Conservation (phyloP, 1,284 basidiomycete genomes). For the Austroboletus niveus region DNA sequence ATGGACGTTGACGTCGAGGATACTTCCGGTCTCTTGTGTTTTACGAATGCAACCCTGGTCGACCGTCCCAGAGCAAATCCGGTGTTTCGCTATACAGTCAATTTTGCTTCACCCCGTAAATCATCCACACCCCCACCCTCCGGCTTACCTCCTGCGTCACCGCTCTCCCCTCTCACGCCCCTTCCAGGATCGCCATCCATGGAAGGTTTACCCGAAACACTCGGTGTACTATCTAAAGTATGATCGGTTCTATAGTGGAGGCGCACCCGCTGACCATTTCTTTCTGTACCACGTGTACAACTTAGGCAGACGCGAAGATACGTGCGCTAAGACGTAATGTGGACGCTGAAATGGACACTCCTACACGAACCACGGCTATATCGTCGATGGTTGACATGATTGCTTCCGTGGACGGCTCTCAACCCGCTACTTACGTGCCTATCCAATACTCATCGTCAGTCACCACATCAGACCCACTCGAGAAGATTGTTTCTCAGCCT, state of each 20-base stretch:
- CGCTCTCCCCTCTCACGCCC: conserved; percentile 38
- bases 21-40: conserved; percentile 14
- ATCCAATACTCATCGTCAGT: neutral
- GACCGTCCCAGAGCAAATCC: conserved; percentile 7
- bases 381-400: conserved; percentile 1
- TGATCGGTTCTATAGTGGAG: neutral
- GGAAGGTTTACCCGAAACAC: conserved; percentile 6
- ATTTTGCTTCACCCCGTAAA: conserved; percentile 28
- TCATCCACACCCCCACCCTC: conserved; percentile 1
- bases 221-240: conserved; percentile 19
- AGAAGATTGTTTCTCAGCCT: neutral
- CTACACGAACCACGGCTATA: neutral
- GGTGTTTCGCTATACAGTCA: conserved; percentile 22
- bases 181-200: conserved; percentile 24
- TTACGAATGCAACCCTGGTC: conserved; percentile 18
- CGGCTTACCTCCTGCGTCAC: conserved; percentile 1
- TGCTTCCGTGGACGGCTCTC: neutral
- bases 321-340: neutral
- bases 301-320: conserved; percentile 4
- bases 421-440: neutral
- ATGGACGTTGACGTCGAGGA: conserved; percentile 26
- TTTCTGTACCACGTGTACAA: neutral
- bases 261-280: conserved; percentile 4
- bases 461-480: conserved; percentile 1
- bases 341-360: neutral